A percentile compares a stretch with the other conserved stretches of the same genome.
phyloP scores from a whole-genome alignment of 495 filamentous ascomycete genomes.

The Aspergillus campestris region DNA sequence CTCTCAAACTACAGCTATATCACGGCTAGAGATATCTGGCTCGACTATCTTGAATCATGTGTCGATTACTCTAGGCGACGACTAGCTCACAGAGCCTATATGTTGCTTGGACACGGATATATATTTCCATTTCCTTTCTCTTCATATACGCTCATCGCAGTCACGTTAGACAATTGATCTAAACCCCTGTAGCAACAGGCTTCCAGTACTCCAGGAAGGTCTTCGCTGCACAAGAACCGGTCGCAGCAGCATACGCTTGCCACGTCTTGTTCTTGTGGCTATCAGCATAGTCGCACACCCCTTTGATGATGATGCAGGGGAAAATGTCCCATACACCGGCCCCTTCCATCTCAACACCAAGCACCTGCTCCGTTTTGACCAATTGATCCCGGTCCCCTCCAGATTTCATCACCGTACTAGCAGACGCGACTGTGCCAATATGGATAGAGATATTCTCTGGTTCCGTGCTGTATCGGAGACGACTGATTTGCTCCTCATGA shows the following conservation, averaged over 20 bases:
- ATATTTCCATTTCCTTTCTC: too few relatives aligned
- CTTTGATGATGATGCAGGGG: conserved; percentile 30
- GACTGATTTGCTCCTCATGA: neutral
- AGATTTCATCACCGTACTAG: conserved; percentile 22
- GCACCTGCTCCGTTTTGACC: conserved; percentile 9
- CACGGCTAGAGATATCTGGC: too few relatives aligned
- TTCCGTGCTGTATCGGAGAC: neutral
- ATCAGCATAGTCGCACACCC: conserved; percentile 34
- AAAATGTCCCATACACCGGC: conserved; percentile 32
- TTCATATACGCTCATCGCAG: too few relatives aligned
- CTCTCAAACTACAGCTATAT: too few relatives aligned
- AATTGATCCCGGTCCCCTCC: conserved; percentile 15
- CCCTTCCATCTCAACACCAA: conserved; percentile 38
- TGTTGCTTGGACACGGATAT: too few relatives aligned
- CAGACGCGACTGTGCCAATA: conserved; percentile 14
- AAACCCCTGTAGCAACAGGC: too few relatives aligned
- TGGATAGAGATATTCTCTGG: neutral
- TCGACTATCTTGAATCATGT: too few relatives aligned
- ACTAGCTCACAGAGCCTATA: too few relatives aligned
- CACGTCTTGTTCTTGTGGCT: conserved; percentile 34
- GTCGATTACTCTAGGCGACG: too few relatives aligned
- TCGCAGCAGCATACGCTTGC: conserved; percentile 30
- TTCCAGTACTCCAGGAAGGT: conserved; percentile 4
- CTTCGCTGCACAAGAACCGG: conserved; percentile 18
- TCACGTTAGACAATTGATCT: too few relatives aligned